These are phyloP conservation scores for Ophioceras dolichostomum DNA, from an alignment of 2,329 filamentous ascomycete genomes.

Conservation along the genomic window DNA sequence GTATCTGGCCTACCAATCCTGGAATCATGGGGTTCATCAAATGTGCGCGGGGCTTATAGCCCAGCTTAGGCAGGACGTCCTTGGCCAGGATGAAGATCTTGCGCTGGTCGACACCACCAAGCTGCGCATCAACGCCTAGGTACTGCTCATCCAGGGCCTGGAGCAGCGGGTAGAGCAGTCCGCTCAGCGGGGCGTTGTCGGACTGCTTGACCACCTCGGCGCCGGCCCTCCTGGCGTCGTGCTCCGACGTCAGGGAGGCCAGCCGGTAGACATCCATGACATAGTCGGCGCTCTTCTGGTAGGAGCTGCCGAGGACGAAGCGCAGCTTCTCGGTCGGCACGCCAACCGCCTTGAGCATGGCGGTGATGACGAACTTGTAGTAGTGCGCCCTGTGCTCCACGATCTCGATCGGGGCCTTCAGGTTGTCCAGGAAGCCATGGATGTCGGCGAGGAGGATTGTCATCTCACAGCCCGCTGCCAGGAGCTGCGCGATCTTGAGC, in stretches of 20 bases:
- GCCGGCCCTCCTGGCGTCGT: constrained; percentile 81
- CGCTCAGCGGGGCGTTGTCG: constrained; percentile 59
- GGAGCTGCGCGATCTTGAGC: constrained; percentile 81
- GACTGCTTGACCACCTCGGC: constrained; percentile 93
- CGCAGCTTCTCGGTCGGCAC: constrained; percentile 68
- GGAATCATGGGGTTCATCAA: constrained; percentile 66
- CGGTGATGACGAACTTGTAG: constrained; percentile 67
- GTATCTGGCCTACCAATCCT: constrained; percentile 38
- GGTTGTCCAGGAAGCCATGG: constrained; percentile 66
- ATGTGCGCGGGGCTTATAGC: constrained; percentile 58
- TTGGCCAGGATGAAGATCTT: constrained; percentile 82
- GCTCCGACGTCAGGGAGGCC: constrained; percentile 55
- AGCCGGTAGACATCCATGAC: constrained; percentile 82
- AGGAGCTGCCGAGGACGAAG: constrained; percentile 75
- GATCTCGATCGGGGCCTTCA: constrained; percentile 80
- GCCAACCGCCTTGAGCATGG: constrained; percentile 63
- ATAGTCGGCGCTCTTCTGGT: constrained; percentile 64
- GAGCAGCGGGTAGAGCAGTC: constrained; percentile 73
- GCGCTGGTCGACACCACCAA: constrained; percentile 76
- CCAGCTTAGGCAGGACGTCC: constrained; percentile 74
- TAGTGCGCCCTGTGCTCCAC: constrained; percentile 73
- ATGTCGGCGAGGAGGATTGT: constrained; percentile 66
- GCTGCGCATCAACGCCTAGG: constrained; percentile 77
- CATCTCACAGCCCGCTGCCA: constrained; percentile 73
- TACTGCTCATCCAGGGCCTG: constrained; percentile 88